These are phyloP conservation scores for Blastobotrys persicus DNA, from an alignment of 1,139 yeast species.

Conservation along the genomic window DNA sequence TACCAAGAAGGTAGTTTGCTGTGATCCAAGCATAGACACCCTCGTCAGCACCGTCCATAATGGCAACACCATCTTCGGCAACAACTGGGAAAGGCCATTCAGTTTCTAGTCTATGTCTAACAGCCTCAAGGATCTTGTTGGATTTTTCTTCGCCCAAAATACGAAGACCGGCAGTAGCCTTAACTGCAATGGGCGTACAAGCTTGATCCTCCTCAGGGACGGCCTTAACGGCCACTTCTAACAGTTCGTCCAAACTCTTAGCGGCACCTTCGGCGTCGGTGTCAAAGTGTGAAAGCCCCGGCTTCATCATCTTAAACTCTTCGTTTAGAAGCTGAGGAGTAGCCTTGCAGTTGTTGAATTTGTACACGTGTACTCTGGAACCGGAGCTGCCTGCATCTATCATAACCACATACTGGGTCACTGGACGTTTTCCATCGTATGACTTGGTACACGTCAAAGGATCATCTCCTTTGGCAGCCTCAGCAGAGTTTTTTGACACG, in stretches of 20 bases:
- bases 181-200: constrained; percentile 92
- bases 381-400: constrained; percentile 98
- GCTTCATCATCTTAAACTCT: constrained; percentile 82
- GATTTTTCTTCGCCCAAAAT: constrained; percentile 69
- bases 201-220: constrained; percentile 71
- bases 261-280: constrained; percentile 86
- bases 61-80: constrained; percentile 75
- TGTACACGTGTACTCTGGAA: constrained; percentile 89
- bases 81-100: constrained; percentile 92
- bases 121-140: constrained; percentile 66
- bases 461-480: constrained; percentile 11
- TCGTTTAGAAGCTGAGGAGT: constrained; percentile 81
- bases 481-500: not conserved
- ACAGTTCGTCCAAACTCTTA: constrained; percentile 72
- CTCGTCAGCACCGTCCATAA: constrained; percentile 95
- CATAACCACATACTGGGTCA: constrained; percentile 71
- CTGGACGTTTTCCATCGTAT: constrained; percentile 38
- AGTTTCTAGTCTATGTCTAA: constrained; percentile 65
- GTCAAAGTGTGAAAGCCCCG: constrained; percentile 86
- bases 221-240: constrained; percentile 65
- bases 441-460: constrained; percentile 35
- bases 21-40: constrained; percentile 99
- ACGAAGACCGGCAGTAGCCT: constrained; percentile 97
- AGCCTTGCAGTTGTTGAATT: constrained; percentile 74
- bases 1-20: constrained; percentile 85